Percentiles rank a stretch among this genome's conserved stretches.
Conservation (phyloP, 176 grass and related monocot genomes). For the Triticum aestivum region IWGSC_CS_RefSeq_v2.1 NC_057797.1:658670614-658671113, state of each 20-base stretch:
- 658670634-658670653: background rate
- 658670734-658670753: constrained; percentile 14
- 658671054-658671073: constrained; percentile 3
- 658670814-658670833: background rate
- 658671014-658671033: background rate
- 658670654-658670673: constrained; percentile 24
- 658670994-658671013: constrained; percentile 51
- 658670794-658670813: background rate
- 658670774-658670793: background rate
- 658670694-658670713: background rate
- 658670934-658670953: constrained; percentile 44
- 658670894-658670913: constrained; percentile 51
- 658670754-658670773: background rate
- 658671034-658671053: background rate
- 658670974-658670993: constrained; percentile 73
- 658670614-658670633: constrained; percentile 4
- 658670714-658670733: constrained; percentile 25
- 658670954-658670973: constrained; percentile 69
- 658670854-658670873: constrained; percentile 12
- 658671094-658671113: constrained; percentile 43
- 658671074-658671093: constrained; percentile 43
- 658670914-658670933: constrained; percentile 35
- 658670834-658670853: background rate
- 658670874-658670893: background rate
- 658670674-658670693: constrained; percentile 7